Evolutionary conservation across 441 rosid species (phyloP).

Genomic region (Melastoma candidum): DNA sequence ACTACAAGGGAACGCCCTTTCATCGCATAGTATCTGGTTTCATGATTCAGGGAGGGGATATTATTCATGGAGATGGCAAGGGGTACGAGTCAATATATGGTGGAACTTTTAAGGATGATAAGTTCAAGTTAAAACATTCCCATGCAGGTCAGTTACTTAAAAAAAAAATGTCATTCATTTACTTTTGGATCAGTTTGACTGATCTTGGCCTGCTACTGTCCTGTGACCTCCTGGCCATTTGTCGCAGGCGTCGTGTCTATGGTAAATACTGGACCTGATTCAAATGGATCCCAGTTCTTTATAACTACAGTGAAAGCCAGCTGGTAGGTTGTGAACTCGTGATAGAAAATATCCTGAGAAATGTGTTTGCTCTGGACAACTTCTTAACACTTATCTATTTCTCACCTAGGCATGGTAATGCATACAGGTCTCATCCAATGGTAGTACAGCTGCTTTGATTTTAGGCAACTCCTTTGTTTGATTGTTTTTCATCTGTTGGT

Average conservation of each 20-base stretch:
- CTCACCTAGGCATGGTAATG: no score
- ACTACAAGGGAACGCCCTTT: conserved; percentile 71
- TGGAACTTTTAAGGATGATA: conserved; percentile 74
- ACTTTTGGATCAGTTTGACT: no score
- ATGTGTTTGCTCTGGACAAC: no score
- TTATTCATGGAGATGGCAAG: conserved; percentile 58
- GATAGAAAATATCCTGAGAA: no score
- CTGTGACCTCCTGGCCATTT: no score
- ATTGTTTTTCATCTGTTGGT: no score
- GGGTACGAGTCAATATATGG: conserved; percentile 76
- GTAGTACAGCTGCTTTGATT: no score
- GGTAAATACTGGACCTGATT: conserved; percentile 84
- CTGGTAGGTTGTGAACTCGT: conserved; percentile 43
- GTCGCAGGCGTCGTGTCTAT: conserved; percentile 42
- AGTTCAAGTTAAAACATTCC: conserved; percentile 71
- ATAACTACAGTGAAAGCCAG: conserved; percentile 82
- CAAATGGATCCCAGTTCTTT: conserved; percentile 91
- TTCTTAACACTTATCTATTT: no score
- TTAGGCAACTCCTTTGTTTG: no score
- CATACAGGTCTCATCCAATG: no score
- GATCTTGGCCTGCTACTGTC: no score
- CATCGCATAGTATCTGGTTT: conserved; percentile 95
- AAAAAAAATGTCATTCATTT: no score
- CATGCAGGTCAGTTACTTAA: conserved; percentile 28
- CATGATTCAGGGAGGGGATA: conserved; percentile 89